Percentiles rank a stretch among this genome's conserved stretches.
phyloP scores from a whole-genome alignment of 164 flowering plant genomes.

The Buxus sempervirens region DNA sequence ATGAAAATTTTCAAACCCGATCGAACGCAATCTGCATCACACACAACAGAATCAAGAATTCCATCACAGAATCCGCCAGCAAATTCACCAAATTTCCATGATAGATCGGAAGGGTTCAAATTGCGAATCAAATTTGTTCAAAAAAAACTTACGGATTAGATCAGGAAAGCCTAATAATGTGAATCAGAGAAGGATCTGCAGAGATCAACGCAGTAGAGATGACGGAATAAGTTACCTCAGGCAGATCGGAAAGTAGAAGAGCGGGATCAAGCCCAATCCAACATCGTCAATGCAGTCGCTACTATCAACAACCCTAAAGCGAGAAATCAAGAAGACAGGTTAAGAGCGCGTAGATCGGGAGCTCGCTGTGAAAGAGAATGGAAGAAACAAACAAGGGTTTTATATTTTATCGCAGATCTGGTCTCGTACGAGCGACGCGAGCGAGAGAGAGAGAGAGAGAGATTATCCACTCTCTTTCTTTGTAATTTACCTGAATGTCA shows the following conservation, averaged over 20 bases:
- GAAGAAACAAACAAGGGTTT: conserved; percentile 3
- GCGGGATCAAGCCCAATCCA: conserved; percentile 14
- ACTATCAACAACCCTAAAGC: background rate
- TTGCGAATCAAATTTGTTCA: background rate
- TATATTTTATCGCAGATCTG: conserved; percentile 12
- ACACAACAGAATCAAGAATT: background rate
- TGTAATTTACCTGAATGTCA: too few species aligned
- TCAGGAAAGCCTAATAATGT: background rate
- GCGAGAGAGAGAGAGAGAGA: background rate
- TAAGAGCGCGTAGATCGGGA: conserved; percentile 2
- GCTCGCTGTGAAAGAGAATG: background rate
- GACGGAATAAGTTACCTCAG: conserved; percentile 11
- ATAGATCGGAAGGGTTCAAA: background rate
- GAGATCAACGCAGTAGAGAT: background rate
- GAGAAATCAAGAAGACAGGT: background rate
- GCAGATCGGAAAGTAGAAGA: conserved; percentile 12
- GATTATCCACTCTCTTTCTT: background rate
- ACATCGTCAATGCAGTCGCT: background rate
- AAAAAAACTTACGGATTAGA: background rate
- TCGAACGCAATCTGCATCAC: background rate
- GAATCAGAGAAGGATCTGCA: background rate
- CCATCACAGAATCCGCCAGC: background rate
- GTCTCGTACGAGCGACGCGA: background rate
- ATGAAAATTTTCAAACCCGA: conserved; percentile 11
- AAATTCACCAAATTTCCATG: background rate